Percentiles rank a stretch among this genome's conserved stretches.
Conservation (phyloP, 495 filamentous ascomycete genomes). For the Penicillium parvum region DNA sequence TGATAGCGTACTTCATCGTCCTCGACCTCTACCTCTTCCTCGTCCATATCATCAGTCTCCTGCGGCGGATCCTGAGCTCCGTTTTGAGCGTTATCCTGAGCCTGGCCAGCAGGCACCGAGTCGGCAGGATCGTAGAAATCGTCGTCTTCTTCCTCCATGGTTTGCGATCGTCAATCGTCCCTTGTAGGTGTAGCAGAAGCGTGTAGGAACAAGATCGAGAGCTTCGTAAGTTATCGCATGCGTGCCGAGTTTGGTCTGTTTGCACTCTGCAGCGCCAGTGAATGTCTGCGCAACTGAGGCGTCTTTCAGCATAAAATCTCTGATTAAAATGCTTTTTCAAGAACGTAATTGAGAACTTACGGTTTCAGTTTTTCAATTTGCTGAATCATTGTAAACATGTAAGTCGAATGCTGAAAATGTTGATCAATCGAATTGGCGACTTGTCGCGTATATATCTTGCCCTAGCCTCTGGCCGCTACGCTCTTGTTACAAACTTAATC, state of each 20-base stretch:
- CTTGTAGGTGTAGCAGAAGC: constrained; percentile 12
- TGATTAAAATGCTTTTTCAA: not conserved
- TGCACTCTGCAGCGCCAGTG: constrained; percentile 18
- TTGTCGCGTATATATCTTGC: too few relatives aligned
- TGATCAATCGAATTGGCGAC: too few relatives aligned
- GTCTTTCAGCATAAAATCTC: not conserved
- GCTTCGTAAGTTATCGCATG: constrained; percentile 18
- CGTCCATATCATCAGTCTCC: constrained; percentile 59
- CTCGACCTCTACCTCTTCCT: constrained; percentile 71
- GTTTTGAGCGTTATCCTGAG: constrained; percentile 22
- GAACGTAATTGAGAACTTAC: too few relatives aligned
- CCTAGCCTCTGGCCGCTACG: too few relatives aligned
- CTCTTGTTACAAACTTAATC: too few relatives aligned
- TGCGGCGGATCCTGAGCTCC: constrained; percentile 21
- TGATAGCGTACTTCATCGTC: constrained; percentile 52
- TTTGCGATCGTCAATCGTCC: constrained; percentile 13
- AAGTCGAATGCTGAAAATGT: too few relatives aligned
- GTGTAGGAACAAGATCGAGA: constrained; percentile 14
- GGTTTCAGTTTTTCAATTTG: too few relatives aligned
- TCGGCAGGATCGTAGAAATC: constrained; percentile 52
- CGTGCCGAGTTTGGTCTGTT: constrained; percentile 34
- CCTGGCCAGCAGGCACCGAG: constrained; percentile 28
- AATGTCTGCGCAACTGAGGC: not conserved
- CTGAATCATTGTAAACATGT: not conserved
- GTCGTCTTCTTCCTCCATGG: constrained; percentile 51